Evolutionary conservation across 2,329 filamentous ascomycete species (phyloP).

Genomic region (Diaporthe citri): DNA sequence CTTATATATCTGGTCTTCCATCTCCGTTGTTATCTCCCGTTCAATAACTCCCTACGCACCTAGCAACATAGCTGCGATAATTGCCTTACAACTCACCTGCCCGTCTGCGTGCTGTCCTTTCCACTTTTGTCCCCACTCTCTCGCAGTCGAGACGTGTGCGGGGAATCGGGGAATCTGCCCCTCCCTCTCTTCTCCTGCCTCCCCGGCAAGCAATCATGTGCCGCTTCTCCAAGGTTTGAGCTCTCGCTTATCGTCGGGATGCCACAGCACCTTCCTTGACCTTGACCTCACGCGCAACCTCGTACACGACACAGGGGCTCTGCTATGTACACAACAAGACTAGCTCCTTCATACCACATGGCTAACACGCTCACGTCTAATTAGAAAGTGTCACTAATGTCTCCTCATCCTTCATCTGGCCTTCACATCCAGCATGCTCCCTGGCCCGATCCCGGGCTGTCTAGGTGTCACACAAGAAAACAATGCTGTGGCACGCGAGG

Average conservation of each 20-base stretch:
- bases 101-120: neutral
- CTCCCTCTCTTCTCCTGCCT: neutral
- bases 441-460: neutral
- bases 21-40: neutral
- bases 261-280: neutral
- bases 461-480: neutral
- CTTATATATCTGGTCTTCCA: too few species aligned
- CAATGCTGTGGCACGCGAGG: neutral
- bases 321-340: neutral
- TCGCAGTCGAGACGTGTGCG: neutral
- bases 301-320: neutral
- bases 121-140: neutral
- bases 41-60: neutral
- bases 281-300: neutral
- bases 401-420: neutral
- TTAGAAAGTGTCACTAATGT: neutral
- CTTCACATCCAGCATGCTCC: neutral
- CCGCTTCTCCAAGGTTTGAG: constrained; percentile 1
- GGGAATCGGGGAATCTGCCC: constrained; percentile 3
- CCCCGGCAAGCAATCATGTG: constrained; percentile 17
- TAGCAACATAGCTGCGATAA: neutral
- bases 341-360: neutral
- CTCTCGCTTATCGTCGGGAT: constrained; percentile 24
- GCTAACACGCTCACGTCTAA: neutral
- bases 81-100: neutral